A percentile compares a stretch with the other conserved stretches of the same genome.
These are phyloP conservation scores for Neonectria sp. DNA, from an alignment of 2,329 filamentous ascomycete genomes.

Conservation along the genomic window DNA sequence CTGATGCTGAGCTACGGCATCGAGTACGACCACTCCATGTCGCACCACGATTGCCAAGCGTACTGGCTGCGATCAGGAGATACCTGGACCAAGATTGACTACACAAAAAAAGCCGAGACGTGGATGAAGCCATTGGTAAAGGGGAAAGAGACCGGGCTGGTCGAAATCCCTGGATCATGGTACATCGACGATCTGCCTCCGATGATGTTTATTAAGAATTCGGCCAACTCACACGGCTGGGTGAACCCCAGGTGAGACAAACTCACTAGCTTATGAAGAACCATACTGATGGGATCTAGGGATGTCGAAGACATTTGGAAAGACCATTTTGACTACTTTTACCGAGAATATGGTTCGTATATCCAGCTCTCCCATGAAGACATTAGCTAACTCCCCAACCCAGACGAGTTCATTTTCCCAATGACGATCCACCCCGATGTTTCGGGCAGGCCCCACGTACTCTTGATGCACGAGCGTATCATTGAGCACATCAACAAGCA, in stretches of 20 bases:
- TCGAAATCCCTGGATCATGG: conserved; percentile 75
- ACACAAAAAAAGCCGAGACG: conserved; percentile 53
- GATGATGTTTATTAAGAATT: conserved; percentile 81
- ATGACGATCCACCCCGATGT: conserved; percentile 85
- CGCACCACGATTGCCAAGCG: conserved; percentile 68
- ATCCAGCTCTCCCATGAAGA: too few species aligned
- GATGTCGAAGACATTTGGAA: conserved; percentile 77
- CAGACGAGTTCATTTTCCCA: conserved; percentile 81
- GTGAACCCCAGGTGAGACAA: conserved; percentile 59
- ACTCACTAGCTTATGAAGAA: rapidly evolving
- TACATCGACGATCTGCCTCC: conserved; percentile 76
- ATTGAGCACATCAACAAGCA: conserved; percentile 79
- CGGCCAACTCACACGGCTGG: conserved; percentile 74
- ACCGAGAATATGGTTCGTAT: conserved; percentile 73
- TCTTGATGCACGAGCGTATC: conserved; percentile 77
- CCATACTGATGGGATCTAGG: conserved; percentile 1
- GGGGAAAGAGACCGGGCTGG: conserved; percentile 73
- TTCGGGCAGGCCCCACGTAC: conserved; percentile 78
- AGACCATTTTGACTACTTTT: conserved; percentile 81
- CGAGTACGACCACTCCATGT: conserved; percentile 79
- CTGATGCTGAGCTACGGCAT: conserved; percentile 77
- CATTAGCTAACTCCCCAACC: not conserved
- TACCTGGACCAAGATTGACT: conserved; percentile 78
- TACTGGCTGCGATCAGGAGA: conserved; percentile 77
- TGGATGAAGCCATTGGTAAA: conserved; percentile 68